phyloP scores from a whole-genome alignment of 805 yeast species.

The Millerozyma acaciae region DNA sequence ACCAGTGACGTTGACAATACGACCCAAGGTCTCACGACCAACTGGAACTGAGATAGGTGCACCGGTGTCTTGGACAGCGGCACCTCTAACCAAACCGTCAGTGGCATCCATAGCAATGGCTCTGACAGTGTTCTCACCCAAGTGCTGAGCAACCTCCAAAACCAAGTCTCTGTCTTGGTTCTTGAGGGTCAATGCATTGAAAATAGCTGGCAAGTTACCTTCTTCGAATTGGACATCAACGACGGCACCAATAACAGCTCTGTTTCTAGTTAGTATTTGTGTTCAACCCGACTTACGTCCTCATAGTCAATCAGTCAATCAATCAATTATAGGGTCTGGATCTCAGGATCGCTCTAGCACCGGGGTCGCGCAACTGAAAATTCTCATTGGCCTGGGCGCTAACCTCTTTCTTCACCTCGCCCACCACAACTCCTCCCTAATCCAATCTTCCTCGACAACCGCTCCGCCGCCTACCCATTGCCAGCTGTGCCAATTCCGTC shows the following conservation, averaged over 20 bases:
- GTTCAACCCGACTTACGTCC: too few relatives aligned
- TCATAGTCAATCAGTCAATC: too few relatives aligned
- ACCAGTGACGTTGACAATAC: conserved; percentile 97
- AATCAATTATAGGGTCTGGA: too few relatives aligned
- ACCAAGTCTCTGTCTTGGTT: conserved; percentile 76
- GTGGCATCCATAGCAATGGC: conserved; percentile 99
- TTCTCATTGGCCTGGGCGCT: conserved; percentile 24
- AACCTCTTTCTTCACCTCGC: neutral
- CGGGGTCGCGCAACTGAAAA: too few relatives aligned
- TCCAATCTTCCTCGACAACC: neutral
- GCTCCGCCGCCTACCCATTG: neutral
- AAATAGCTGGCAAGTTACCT: conserved; percentile 94
- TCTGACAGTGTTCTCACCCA: conserved; percentile 99
- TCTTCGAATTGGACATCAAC: conserved; percentile 98
- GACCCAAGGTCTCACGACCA: conserved; percentile 98
- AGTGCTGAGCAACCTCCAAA: conserved; percentile 98
- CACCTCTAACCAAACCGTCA: conserved; percentile 99
- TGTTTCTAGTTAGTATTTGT: conserved; percentile 43
- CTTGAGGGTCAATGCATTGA: conserved; percentile 91
- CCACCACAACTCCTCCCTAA: neutral
- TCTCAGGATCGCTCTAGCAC: too few relatives aligned
- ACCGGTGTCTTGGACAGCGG: conserved; percentile 88
- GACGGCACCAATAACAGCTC: conserved; percentile 99
- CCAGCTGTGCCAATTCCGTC: neutral
- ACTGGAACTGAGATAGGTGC: conserved; percentile 98